Evolutionary conservation across 1,139 yeast genomes (phyloP), one percentile per base, ranked within the genome.

Genomic region (Hemisphaericaspora subhashii): DNA sequence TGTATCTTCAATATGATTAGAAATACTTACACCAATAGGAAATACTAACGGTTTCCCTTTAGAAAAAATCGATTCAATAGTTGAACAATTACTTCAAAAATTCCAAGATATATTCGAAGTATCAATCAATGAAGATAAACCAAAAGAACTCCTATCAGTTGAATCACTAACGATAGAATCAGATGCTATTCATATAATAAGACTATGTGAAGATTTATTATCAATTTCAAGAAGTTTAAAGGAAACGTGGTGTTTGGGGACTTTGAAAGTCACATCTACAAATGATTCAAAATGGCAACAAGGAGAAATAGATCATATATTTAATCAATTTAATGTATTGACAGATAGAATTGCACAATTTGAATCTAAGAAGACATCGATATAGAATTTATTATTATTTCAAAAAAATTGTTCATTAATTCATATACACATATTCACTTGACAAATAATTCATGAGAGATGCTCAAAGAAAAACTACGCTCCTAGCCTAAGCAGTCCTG

Each of bases 231-330:
- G 79, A 32, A 65, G 70, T 0, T 52, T 79, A 29, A 72, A 74
- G 46, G 84, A 79, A 49, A 66, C 74, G 2, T 79, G 84, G 84
- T 69, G 79, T 28, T 58, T 79, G 44, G 81, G 80, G 4, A 76
- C 80, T 20, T 63, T 77, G 47, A 69, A 66, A 42, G 73, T 68
- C 8, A 48, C 48, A 1, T 47, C 44, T 3, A 31, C 41, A 5
- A 48, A 50, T 12, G 59, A 56, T 10, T 50, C 47, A 8, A 45
- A 47, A 18, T 47, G 46, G 35, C 41, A 44, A 17, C 54, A 56
- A 22, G 56, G 56, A 14, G 64, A 65, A 13, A 43, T 61, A 5
- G 54, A 55, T 36, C 45, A 47, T 12, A 58, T 69, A 1, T 67
- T 66, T 43, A 51, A 53, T n/a, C 63, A 67, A 47, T 71, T 72